Evolutionary conservation across 2,329 filamentous ascomycete genomes (phyloP), one percentile per base, ranked within the genome.

Genomic region (Shiraia sp.): DNA sequence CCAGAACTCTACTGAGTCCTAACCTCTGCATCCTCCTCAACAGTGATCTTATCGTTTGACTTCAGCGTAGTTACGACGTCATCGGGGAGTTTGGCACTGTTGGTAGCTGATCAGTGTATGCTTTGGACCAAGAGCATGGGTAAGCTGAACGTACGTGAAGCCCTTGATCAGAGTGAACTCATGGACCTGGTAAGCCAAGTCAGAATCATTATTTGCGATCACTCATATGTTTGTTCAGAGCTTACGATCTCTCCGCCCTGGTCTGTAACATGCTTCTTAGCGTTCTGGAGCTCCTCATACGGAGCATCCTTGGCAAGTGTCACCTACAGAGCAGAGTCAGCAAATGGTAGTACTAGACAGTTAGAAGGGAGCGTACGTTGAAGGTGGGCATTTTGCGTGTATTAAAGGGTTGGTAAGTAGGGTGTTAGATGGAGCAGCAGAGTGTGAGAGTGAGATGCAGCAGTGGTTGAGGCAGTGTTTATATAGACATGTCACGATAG

Each of bases 141-240:
- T 8, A 10, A 24, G 30, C 9, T n/a, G n/a, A 31, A 78, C 88
- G 57, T 83, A 96, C 92, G 88, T 85, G 76, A 96, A 96, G 44
- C 87, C 91, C 76, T 92, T 95, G 79, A 96, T 90, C 59, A 96
- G 73, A 47, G 75, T 85, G 78, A 89, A 96, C 69, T 93, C 88
- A 59, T 93, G 84, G 40, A 75, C 82, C 31, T 32, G 8, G n/a
- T n/a, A n/a, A n/a, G n/a, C n/a, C n/a, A n/a, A n/a, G n/a, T n/a
- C n/a, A n/a, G n/a, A n/a, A n/a, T n/a, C n/a, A n/a, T n/a, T n/a
- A n/a, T n/a, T n/a, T n/a, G n/a, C n/a, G n/a, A n/a, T n/a, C n/a
- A n/a, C n/a, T n/a, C n/a, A n/a, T n/a, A n/a, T n/a, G n/a, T n/a
- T n/a, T n/a, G n/a, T n/a, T n/a, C n/a, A n/a, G n/a, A n/a, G n/a